Evolutionary conservation across 2,329 filamentous ascomycete genomes (phyloP), one percentile per base, ranked within the genome.

Genomic region (Nemania diffusa): DNA sequence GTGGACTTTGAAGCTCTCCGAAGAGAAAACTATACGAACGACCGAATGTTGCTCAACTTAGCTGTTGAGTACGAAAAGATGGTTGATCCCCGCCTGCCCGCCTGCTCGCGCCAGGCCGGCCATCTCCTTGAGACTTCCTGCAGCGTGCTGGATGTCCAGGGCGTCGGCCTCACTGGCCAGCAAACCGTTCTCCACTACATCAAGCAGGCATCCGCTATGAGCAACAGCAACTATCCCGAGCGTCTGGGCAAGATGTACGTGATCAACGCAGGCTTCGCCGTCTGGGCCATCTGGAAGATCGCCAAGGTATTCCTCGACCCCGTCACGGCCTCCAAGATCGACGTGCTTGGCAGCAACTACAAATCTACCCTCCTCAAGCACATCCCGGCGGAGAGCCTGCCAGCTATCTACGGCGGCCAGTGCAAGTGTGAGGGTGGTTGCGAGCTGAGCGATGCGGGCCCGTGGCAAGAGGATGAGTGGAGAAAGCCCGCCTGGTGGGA

Each of bases 161-260:
- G 94, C 69, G 94, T 99, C 26, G 93, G 93, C 66, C 83, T 98
- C 74, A 87, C 85, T 79, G 96, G 92, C 82, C 90, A 93, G 50
- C 87, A 89, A 69, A 91, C 91, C 69, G 95, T 97, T 65, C 97
- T 97, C 84, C 87, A 89, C 62, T 98, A 97, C 84, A 88, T 99
- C 73, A 89, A 89, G 76, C 88, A 91, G 79, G 94, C 93, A 52
- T 96, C 93, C 37, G 90, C 84, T 79, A 92, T 99, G 82, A 97
- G 93, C 72, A 96, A 98, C 83, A 97, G 98, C 88, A 97, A 98
- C 89, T 99, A 99, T 84, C 96, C 96, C 7, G 96, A 99, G 87
- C 92, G 96, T 67, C 87, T 99, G 67, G 96, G 96, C 77, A 94
- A 94, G 82, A 87, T 99, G 78, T 99, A 97, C 87, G 84, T 99